A percentile compares a stretch with the other conserved stretches of the same genome.
Evolutionary conservation across 2,329 filamentous ascomycete genomes (phyloP).

Genomic region (Zelopaecilomyces penicillatus): DNA sequence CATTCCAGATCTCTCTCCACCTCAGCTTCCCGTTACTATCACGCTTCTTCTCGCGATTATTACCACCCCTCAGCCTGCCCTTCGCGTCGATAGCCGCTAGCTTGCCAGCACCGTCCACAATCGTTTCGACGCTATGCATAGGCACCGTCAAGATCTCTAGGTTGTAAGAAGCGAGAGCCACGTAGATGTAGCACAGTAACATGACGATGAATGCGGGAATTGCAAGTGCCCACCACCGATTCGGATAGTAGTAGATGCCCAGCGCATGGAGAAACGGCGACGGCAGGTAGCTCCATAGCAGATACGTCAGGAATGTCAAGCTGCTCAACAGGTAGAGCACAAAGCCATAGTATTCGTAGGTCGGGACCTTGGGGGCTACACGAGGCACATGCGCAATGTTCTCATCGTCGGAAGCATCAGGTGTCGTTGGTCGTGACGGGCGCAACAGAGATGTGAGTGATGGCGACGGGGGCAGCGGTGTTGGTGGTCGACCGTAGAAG

Average conservation of each 20-base stretch:
- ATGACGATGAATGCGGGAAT: conserved; percentile 87
- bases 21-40: conserved; percentile 38
- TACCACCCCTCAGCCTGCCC: conserved; percentile 40
- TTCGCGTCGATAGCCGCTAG: conserved; percentile 72
- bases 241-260: conserved; percentile 93
- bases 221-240: conserved; percentile 95
- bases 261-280: conserved; percentile 86
- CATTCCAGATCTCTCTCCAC: conserved; percentile 81
- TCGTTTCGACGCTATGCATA: conserved; percentile 71
- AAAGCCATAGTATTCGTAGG: conserved; percentile 99
- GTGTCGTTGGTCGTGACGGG: conserved; percentile 85
- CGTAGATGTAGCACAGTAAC: conserved; percentile 83
- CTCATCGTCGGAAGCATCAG: conserved; percentile 85
- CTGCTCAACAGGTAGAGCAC: conserved; percentile 88
- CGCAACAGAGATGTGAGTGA: conserved; percentile 86
- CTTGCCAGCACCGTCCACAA: conserved; percentile 85
- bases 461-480: conserved; percentile 83
- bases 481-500: conserved; percentile 96
- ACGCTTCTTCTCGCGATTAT: conserved; percentile 28
- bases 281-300: conserved; percentile 83
- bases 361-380: conserved; percentile 89
- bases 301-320: conserved; percentile 65
- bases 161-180: conserved; percentile 86
- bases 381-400: conserved; percentile 76
- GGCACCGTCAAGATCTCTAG: conserved; percentile 78